Evolutionary conservation across 768 basidiomycete species (phyloP), one percentile per base, ranked within the genome.

Genomic region (Phanerochaete carnosa): DNA sequence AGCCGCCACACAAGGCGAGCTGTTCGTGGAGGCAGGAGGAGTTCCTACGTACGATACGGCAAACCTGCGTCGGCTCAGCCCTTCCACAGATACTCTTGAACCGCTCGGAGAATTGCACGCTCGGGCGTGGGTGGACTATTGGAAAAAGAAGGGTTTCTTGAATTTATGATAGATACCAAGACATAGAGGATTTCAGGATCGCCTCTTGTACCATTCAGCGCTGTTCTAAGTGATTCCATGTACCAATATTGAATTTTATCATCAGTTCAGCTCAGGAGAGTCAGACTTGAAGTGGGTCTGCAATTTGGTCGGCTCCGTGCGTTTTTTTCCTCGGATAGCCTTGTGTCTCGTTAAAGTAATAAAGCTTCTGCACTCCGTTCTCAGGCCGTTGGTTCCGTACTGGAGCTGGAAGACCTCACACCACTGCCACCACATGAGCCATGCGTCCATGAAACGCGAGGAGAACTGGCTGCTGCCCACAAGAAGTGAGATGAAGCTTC

Each of bases 71-170:
- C 8, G 2, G 22, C 32, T 52, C 28, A 55, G 61, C 25, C 33
- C 50, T 12, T 30, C 61, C 7, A 35, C 55, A 9, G 32, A 26
- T 2, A 28, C 1, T 1, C 33, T 62, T 8, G 23, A 11, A 11
- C 49, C 61, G 6, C 45, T 62, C 23, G 49, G 56, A 1, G 15
- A 28, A 15, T 9, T 6, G 3, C 56, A 57, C 55, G 56, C 30
- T 1, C 22, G n/a, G 15, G 45, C 45, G 25, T 62, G 55, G 61
- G 28, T 57, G 13, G 35, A 19, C 12, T 58, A 62, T 23, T 62
- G 61, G 61, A 62, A 43, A 33, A 29, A 9, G 30, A 35, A 57
- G 33, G 49, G 55, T 22, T 58, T 29, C 46, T 23, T 60, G 39
- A 43, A 35, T 6, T 35, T 35, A 13, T 35, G 13, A 35, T 35